Evolutionary conservation across 148 eudicot species (phyloP), one percentile per base, ranked within the genome.

Genomic region (Beta vulgaris): DNA sequence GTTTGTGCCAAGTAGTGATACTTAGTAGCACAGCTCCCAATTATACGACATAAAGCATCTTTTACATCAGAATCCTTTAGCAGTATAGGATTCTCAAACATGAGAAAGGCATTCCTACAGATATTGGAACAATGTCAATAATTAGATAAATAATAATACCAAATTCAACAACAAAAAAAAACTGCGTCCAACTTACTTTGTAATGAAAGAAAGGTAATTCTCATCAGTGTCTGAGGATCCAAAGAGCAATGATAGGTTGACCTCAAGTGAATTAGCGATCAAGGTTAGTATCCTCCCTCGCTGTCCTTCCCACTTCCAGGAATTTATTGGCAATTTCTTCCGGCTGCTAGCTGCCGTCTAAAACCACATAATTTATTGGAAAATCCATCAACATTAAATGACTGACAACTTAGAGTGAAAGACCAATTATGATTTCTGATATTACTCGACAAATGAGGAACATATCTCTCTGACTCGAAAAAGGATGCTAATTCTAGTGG

Each of bases 281-380:
- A 90, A 77, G 75, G 66, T 86, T 67, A 95, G 78, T 69, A 95
- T 89, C 37, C 92, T 79, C 16, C 84, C 89, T 80, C 98, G 80
- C 74, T 91, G 97, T 32, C 84, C 71, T 66, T 94, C 97, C 98
- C 98, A 95, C 55, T 88, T 95, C 98, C 98, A 95, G 77, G 96
- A 82, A 83, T 86, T 90, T 35, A 88, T 83, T 26, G 81, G 85
- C 58, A 66, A 80, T 77, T 90, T 95, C 91, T 90, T 95, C 77
- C 93, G 82, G 70, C 69, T 85, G 85, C 80, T 83, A 59, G 91
- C 85, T 70, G 79, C 82, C 57, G 77, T 88, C 97, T 95, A 84
- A 69, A 67, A 55, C 18, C 81, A 78, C 44, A 55, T 31, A 29
- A 44, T 18, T 29, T 76, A 54, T 37, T 11, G 60, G 55, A 65